Conservation (phyloP, 495 filamentous ascomycete genomes). For the Talaromyces thailandensis region DNA sequence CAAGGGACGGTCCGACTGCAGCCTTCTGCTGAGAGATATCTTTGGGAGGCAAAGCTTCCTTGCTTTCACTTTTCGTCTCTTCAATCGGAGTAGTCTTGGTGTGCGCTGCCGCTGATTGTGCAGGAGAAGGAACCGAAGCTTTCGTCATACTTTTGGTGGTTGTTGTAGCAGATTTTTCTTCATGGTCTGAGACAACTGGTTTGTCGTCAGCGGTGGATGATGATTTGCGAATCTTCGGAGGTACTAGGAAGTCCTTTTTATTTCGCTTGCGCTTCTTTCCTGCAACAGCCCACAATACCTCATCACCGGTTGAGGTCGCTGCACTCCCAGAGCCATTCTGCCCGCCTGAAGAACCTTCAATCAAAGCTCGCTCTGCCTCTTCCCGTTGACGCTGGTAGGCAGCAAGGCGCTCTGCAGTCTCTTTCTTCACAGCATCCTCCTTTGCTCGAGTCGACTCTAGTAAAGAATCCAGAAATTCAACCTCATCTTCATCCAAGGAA, state of each 20-base stretch:
- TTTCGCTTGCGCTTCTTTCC: slow-evolving; percentile 52
- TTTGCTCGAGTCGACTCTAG: slow-evolving; percentile 57
- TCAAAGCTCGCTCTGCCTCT: slow-evolving; percentile 47
- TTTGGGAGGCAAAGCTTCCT: background rate
- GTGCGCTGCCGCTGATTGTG: background rate
- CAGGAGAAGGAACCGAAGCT: background rate
- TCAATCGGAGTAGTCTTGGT: background rate
- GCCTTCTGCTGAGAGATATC: slow-evolving; percentile 7
- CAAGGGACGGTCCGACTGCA: slow-evolving; percentile 9
- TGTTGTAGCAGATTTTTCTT: background rate
- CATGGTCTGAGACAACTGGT: background rate
- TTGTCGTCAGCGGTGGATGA: slow-evolving; percentile 16
- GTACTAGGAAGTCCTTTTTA: slow-evolving; percentile 43
- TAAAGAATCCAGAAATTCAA: slow-evolving; percentile 81
- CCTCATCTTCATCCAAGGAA: slow-evolving; percentile 85
- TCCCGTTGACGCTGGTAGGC: slow-evolving; percentile 61
- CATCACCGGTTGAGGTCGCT: slow-evolving; percentile 22
- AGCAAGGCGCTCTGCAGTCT: slow-evolving; percentile 65
- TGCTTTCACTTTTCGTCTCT: background rate
- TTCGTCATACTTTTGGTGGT: background rate
- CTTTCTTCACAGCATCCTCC: slow-evolving; percentile 63
- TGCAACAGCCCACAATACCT: slow-evolving; percentile 46
- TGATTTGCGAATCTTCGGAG: slow-evolving; percentile 51
- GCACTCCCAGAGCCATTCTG: slow-evolving; percentile 17
- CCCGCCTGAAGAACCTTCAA: slow-evolving; percentile 28